phyloP scores from a whole-genome alignment of 352 stramenopile genomes.

The Phytophthora tentaculata region DNA sequence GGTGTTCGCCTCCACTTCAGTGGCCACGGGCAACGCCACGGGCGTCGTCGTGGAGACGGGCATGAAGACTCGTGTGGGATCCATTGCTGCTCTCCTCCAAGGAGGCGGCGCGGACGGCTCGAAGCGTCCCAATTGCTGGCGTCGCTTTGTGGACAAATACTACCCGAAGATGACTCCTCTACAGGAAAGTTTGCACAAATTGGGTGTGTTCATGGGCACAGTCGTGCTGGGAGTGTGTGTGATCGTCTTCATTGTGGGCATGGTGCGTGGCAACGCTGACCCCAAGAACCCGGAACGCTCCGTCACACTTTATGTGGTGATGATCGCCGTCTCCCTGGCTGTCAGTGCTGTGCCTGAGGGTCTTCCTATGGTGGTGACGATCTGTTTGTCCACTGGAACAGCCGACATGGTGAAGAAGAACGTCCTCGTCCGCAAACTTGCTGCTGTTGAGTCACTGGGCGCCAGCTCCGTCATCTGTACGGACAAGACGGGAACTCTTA shows the following conservation, averaged over 20 bases:
- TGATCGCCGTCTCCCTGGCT: conserved; percentile 91
- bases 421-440: conserved; percentile 86
- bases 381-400: conserved; percentile 74
- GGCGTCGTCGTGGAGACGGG: conserved; percentile 71
- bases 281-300: conserved; percentile 82
- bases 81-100: conserved; percentile 67
- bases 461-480: conserved; percentile 93
- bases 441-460: conserved; percentile 81
- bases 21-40: conserved; percentile 66
- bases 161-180: conserved; percentile 89
- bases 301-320: conserved; percentile 94
- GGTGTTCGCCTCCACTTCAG: conserved; percentile 91
- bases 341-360: conserved; percentile 79
- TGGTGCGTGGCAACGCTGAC: conserved; percentile 67
- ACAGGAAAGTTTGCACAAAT: conserved; percentile 92
- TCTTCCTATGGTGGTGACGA: conserved; percentile 80
- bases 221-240: conserved; percentile 90
- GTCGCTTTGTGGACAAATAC: conserved; percentile 67
- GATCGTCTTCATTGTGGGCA: conserved; percentile 93
- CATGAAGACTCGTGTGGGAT: conserved; percentile 68
- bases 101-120: conserved; percentile 27
- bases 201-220: conserved; percentile 92
- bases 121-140: conserved; percentile 58
- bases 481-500: conserved; percentile 96
- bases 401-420: conserved; percentile 85